Base-by-base conservation (phyloP, 306 rosid species). In the Cucurbita argyrosperma region DNA sequence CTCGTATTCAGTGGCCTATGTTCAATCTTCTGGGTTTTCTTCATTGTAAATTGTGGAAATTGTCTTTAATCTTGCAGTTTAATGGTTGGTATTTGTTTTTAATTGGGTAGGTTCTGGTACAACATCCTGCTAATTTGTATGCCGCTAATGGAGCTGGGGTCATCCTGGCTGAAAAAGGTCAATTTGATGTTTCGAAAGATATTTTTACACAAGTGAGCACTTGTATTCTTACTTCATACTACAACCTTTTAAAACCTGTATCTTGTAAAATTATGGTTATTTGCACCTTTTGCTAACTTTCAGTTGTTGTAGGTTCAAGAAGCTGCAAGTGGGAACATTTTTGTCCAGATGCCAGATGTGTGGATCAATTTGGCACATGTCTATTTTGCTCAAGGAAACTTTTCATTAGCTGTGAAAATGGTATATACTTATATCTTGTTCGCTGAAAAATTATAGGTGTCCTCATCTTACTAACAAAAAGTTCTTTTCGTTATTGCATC, bases 311-410 rank as follows among this genome's bases (percentile, higher is more conserved):
- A 95, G 99, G 99, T 95, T 81, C 99, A 91, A 88, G 99, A 95
- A 95, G 99, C 97, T 79, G 99, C 99, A 76, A 95, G 99, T 77
- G 99, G 99, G 46, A 89, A 85, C 83, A 89, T 95, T 82, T 91
- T 95, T 85, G 96, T 95, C 82, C 97, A 95, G 91, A 94, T 91
- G 96, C 96, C 99, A 47, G 99, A 94, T 78, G 99, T 94, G 80
- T 91, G 99, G 99, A 91, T 94, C 77, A 94, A 94, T 82, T 81
- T 94, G 86, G 99, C 96, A 4, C 99, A 94, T 81, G 97, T 94
- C 74, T 94, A 94, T 84, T 94, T 94, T 87, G 96, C 99, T 67
- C 97, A 89, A 80, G 99, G 97, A 10, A 94, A 91, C 85, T 94
- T 89, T 73, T 52, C 97, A 55, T 84, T 94, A 85, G 96, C 99